Conservation (phyloP, 2,329 filamentous ascomycete genomes). For the Stagonosporopsis chrysanthemi region DNA sequence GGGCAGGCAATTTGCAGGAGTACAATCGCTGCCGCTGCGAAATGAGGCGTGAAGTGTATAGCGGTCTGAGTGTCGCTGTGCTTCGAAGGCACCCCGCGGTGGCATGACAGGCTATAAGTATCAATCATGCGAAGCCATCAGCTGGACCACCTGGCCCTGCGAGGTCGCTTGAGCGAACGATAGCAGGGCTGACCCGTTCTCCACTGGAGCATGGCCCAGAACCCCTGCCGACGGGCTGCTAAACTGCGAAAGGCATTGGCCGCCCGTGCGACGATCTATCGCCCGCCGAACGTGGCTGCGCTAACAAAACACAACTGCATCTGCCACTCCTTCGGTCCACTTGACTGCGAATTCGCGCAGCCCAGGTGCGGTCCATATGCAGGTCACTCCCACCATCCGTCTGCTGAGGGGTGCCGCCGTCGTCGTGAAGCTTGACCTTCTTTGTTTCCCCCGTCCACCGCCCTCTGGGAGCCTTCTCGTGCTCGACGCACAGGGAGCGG, state of each 20-base stretch:
- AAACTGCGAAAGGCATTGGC: constrained; percentile 4
- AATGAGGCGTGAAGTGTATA: neutral
- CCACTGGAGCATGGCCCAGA: constrained; percentile 17
- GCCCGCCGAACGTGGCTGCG: constrained; percentile 10
- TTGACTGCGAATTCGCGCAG: constrained; percentile 17
- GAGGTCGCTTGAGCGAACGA: constrained; percentile 15
- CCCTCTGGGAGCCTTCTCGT: constrained; percentile 1
- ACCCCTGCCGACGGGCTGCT: constrained; percentile 14
- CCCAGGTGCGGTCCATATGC: constrained; percentile 21
- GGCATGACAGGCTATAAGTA: constrained; percentile 19
- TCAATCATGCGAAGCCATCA: constrained; percentile 18
- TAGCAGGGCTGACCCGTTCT: constrained; percentile 16
- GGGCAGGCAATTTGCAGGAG: constrained; percentile 1
- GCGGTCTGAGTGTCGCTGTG: neutral
- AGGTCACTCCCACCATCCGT: constrained; percentile 15
- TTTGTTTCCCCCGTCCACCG: constrained; percentile 15
- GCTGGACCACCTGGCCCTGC: constrained; percentile 12
- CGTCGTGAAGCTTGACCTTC: constrained; percentile 10
- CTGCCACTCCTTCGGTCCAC: constrained; percentile 17
- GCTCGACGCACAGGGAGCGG: constrained; percentile 8
- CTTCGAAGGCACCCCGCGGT: constrained; percentile 6
- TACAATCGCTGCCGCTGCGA: constrained; percentile 3
- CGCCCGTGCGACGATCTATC: constrained; percentile 3
- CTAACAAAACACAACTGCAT: constrained; percentile 13
- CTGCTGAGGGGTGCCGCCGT: constrained; percentile 15